A percentile compares a stretch with the other conserved stretches of the same genome.
phyloP scores from a whole-genome alignment of 2,329 filamentous ascomycete genomes.

The Aureobasidium sp. region DNA sequence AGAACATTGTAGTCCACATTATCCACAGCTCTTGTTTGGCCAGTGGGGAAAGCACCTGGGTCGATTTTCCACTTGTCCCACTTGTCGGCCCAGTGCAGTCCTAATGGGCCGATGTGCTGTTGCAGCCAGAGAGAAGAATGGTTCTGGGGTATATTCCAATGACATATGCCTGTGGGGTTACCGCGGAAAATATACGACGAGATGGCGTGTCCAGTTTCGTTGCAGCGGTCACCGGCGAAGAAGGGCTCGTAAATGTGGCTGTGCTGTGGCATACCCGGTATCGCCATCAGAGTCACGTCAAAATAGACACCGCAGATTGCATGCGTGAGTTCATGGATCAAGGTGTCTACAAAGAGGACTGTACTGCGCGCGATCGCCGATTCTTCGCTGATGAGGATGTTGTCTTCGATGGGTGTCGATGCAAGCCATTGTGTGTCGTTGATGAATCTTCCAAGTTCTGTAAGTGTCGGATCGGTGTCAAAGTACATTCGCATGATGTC shows the following conservation, averaged over 20 bases:
- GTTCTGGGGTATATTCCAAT: background rate
- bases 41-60: background rate
- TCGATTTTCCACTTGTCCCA: background rate
- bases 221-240: background rate
- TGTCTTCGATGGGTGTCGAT: background rate
- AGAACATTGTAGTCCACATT: background rate
- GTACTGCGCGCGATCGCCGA: background rate
- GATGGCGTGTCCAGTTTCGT: background rate
- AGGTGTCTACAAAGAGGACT: background rate
- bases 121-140: background rate
- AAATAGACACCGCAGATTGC: background rate
- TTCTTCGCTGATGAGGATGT: background rate
- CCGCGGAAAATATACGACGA: background rate
- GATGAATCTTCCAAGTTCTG: background rate
- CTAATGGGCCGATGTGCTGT: background rate
- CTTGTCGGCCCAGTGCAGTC: background rate
- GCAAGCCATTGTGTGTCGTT: constrained; percentile 1
- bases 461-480: background rate
- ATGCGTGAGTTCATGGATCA: constrained; percentile 1
- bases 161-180: background rate
- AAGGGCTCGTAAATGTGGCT: background rate
- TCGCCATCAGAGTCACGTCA: background rate
- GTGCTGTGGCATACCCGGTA: too few relatives aligned
- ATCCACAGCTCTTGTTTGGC: background rate
- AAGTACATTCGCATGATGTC: background rate